A percentile compares a stretch with the other conserved stretches of the same genome.
phyloP scores from a whole-genome alignment of 2,329 filamentous ascomycete genomes.

The Chaetomium olivaceum region DNA sequence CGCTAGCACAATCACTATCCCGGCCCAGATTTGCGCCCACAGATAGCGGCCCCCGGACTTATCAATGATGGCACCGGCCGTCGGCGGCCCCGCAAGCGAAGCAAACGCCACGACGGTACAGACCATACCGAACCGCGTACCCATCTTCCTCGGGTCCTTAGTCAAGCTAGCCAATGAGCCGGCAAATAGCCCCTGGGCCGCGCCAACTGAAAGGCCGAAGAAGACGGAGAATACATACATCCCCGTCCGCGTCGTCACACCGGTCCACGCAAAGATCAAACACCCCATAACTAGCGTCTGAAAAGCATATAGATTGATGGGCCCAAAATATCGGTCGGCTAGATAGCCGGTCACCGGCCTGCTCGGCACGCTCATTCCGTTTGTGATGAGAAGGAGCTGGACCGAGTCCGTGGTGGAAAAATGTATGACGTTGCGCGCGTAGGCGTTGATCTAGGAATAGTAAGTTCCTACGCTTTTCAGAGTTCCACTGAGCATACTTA shows the following conservation, averaged over 20 bases:
- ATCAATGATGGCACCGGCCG: constrained; percentile 49
- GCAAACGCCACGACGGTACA: constrained; percentile 46
- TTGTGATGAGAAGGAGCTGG: constrained; percentile 60
- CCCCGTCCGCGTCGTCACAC: constrained; percentile 40
- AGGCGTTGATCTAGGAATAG: constrained; percentile 46
- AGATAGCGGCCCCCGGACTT: constrained; percentile 42
- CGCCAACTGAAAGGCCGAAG: constrained; percentile 48
- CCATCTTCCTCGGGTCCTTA: constrained; percentile 47
- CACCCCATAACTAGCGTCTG: constrained; percentile 50
- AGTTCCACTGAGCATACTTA: constrained; percentile 32
- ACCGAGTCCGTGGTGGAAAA: constrained; percentile 54
- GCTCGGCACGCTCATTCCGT: constrained; percentile 57
- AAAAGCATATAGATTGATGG: constrained; percentile 57
- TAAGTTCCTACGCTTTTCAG: neutral
- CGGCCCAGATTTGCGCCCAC: constrained; percentile 51
- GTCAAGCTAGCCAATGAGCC: constrained; percentile 46
- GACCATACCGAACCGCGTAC: constrained; percentile 49
- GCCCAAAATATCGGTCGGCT: constrained; percentile 55
- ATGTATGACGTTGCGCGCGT: constrained; percentile 46
- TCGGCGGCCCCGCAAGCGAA: constrained; percentile 47
- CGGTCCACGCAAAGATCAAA: constrained; percentile 57
- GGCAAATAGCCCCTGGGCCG: constrained; percentile 46
- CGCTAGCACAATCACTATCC: constrained; percentile 42
- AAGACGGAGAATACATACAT: constrained; percentile 44
- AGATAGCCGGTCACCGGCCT: constrained; percentile 57